Conservation (phyloP, 495 filamentous ascomycete species). For the Tuber borchii region DNA sequence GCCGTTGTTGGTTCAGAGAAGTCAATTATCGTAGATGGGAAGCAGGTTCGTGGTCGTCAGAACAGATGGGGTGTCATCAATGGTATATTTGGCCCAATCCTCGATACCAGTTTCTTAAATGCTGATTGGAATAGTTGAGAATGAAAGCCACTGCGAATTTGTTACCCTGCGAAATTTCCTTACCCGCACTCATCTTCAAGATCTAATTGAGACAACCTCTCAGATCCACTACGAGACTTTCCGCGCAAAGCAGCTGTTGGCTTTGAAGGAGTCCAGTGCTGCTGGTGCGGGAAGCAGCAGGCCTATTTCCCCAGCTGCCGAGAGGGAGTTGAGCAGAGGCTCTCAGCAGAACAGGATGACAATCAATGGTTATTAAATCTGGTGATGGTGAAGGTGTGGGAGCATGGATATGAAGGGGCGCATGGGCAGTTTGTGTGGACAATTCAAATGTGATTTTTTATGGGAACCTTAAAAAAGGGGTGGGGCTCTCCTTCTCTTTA, state of each 20-base stretch:
- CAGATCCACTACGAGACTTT: conserved; percentile 99
- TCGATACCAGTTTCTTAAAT: not conserved
- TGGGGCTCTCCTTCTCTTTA: not conserved
- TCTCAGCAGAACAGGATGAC: conserved; percentile 85
- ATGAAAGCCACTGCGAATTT: conserved; percentile 99
- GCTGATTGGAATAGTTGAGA: conserved; percentile 60
- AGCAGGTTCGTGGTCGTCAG: conserved; percentile 94
- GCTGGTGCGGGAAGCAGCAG: conserved; percentile 70
- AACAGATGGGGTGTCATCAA: conserved; percentile 99
- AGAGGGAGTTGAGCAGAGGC: conserved; percentile 91
- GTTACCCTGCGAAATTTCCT: conserved; percentile 97
- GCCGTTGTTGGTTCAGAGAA: conserved; percentile 97
- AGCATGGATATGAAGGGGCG: not conserved
- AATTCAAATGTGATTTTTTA: not conserved
- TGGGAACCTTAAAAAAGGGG: conserved; percentile 1
- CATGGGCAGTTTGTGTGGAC: not conserved
- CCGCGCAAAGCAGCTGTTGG: conserved; percentile 97
- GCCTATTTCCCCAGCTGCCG: conserved; percentile 89
- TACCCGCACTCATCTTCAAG: conserved; percentile 95
- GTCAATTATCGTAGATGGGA: conserved; percentile 92
- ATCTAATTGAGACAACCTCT: conserved; percentile 98
- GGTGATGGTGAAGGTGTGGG: not conserved
- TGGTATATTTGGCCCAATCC: conserved; percentile 23
- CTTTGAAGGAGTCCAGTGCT: conserved; percentile 94
- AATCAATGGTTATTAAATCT: conserved; percentile 66